Evolutionary conservation across 768 basidiomycete genomes (phyloP).

Genomic region (Cyclocybe cylindracea): DNA sequence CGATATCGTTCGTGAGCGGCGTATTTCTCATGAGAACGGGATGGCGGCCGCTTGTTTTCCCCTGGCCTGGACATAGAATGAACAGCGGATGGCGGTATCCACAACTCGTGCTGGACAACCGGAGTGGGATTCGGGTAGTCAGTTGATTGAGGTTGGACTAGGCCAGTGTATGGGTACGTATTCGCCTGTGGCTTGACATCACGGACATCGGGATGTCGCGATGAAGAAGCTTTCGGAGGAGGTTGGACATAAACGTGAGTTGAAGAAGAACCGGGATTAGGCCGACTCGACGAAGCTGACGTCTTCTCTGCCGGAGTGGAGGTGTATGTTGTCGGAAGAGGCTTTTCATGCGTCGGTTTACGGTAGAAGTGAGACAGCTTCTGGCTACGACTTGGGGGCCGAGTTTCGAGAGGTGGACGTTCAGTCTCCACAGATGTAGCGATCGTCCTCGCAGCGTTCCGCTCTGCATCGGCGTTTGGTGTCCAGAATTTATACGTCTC

Average conservation of each 20-base stretch:
- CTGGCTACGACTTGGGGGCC: conserved; percentile 28
- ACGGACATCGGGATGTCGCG: conserved; percentile 13
- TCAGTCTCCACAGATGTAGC: conserved; percentile 20
- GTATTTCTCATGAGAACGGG: conserved; percentile 3
- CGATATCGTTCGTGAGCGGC: conserved; percentile 13
- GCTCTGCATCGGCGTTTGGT: conserved; percentile 27
- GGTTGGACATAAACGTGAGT: conserved; percentile 10
- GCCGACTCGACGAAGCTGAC: conserved; percentile 12
- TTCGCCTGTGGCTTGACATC: conserved; percentile 7
- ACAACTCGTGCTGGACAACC: conserved; percentile 19
- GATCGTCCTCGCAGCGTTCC: conserved; percentile 24
- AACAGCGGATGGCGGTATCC: conserved; percentile 16
- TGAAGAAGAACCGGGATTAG: conserved; percentile 10
- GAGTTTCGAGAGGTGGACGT: conserved; percentile 27
- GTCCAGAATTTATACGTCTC: conserved; percentile 39
- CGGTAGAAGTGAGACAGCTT: conserved; percentile 14
- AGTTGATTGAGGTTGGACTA: conserved; percentile 7
- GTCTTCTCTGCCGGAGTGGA: conserved; percentile 13
- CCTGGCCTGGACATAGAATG: conserved; percentile 19
- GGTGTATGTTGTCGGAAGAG: conserved; percentile 8
- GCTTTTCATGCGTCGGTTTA: conserved; percentile 9
- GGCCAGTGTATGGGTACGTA: no score
- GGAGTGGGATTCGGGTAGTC: conserved; percentile 2
- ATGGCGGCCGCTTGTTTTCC: conserved; percentile 14
- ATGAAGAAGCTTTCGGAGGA: conserved; percentile 15